Conservation (phyloP, 73 alveolate species). For the Uronychia binucleata region DNA sequence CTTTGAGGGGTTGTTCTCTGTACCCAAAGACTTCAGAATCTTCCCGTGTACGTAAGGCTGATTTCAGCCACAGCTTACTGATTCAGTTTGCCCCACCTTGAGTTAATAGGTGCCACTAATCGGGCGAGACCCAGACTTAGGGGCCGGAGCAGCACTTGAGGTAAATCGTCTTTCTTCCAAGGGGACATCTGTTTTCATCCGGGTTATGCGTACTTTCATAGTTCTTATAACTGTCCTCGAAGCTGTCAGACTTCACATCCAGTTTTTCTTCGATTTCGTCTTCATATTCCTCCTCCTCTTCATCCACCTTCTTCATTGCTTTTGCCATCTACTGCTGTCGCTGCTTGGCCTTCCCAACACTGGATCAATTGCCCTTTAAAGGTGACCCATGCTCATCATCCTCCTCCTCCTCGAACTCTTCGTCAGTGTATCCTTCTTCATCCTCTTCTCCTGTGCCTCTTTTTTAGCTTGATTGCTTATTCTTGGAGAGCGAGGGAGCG, state of each 20-base stretch:
- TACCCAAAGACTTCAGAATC: neutral
- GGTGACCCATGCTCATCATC: constrained; percentile 36
- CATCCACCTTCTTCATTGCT: neutral
- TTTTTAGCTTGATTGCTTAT: neutral
- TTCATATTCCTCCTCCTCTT: neutral
- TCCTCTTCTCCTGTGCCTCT: neutral
- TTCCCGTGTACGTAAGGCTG: neutral
- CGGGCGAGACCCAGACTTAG: constrained; percentile 14
- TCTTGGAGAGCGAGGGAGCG: constrained; percentile 15
- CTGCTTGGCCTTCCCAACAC: neutral
- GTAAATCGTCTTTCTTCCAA: neutral
- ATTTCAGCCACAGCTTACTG: neutral
- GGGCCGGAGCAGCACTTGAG: neutral
- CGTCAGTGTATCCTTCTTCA: constrained; percentile 51
- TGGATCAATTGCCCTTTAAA: neutral
- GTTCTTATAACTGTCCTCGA: constrained; percentile 46
- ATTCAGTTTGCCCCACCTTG: neutral
- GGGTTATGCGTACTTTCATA: neutral
- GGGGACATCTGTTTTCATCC: neutral
- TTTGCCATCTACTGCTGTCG: neutral
- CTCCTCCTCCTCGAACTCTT: constrained; percentile 37
- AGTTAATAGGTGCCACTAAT: constrained; percentile 35
- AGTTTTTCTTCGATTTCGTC: neutral
- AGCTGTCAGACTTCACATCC: neutral
- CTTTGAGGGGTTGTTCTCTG: neutral